Conservation (phyloP, 768 basidiomycete species). For the Mycena rosella region DNA sequence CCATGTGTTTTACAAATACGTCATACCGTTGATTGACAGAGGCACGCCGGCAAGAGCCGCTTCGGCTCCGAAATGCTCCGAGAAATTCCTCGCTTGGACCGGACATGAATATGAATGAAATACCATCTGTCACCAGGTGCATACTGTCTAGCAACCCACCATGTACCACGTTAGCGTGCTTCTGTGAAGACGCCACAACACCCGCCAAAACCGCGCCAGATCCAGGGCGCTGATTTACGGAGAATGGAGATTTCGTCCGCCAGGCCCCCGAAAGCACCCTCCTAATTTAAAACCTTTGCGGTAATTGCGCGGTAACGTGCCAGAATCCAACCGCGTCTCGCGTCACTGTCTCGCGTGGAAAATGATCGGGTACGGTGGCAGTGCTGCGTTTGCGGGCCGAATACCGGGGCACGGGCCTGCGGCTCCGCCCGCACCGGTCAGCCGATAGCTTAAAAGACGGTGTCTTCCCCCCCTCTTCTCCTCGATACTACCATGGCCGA, state of each 20-base stretch:
- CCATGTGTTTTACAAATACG: too few species aligned
- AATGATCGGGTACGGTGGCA: not conserved
- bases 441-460: too few species aligned
- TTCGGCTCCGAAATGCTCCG: too few species aligned
- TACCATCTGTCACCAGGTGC: too few species aligned
- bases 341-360: not conserved
- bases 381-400: not conserved
- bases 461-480: not conserved
- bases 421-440: not conserved
- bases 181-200: slow-evolving; percentile 25
- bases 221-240: slow-evolving; percentile 19
- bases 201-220: slow-evolving; percentile 6
- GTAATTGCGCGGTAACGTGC: not conserved
- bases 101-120: too few species aligned
- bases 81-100: too few species aligned
- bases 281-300: not conserved
- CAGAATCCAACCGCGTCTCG: not conserved
- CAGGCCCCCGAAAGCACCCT: not conserved
- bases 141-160: slow-evolving; percentile 5
- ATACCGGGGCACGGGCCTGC: too few species aligned
- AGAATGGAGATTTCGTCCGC: not conserved
- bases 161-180: slow-evolving; percentile 7
- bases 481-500: slow-evolving; percentile 51
- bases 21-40: too few species aligned
- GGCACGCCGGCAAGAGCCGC: too few species aligned